Conservation (phyloP, 2,329 filamentous ascomycete species). For the Chrysoporthe cubensis region DNA sequence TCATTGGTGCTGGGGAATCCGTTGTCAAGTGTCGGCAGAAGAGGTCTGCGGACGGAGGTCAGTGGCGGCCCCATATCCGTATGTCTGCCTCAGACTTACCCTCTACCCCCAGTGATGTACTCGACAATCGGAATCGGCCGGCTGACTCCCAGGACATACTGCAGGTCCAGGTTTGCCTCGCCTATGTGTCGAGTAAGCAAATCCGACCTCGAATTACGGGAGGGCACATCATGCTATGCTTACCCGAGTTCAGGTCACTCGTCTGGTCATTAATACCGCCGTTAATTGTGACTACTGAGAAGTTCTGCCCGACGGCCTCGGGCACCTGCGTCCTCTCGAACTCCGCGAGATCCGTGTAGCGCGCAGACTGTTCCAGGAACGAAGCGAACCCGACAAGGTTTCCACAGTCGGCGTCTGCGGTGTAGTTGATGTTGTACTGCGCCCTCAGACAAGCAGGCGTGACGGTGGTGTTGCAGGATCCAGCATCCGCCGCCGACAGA, state of each 20-base stretch:
- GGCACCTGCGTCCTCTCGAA: constrained; percentile 59
- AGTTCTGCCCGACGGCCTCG: constrained; percentile 54
- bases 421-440: constrained; percentile 53
- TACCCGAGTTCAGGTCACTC: constrained; percentile 41
- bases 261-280: constrained; percentile 55
- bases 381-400: constrained; percentile 45
- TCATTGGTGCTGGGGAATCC: constrained; percentile 66
- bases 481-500: constrained; percentile 28
- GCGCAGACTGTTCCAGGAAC: constrained; percentile 54
- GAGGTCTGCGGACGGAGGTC: constrained; percentile 48
- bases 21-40: constrained; percentile 55
- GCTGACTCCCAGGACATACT: constrained; percentile 29
- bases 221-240: constrained; percentile 6
- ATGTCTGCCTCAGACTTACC: constrained; percentile 13
- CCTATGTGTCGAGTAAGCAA: constrained; percentile 28
- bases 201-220: neutral
- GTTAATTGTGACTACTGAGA: constrained; percentile 60
- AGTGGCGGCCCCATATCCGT: neutral
- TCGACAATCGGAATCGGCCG: constrained; percentile 34
- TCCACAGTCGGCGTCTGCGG: constrained; percentile 27
- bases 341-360: constrained; percentile 51
- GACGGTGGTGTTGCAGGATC: constrained; percentile 44
- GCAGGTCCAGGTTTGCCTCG: constrained; percentile 35
- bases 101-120: constrained; percentile 34
- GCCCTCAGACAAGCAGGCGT: constrained; percentile 53